Evolutionary conservation across 495 filamentous ascomycete genomes (phyloP).

Genomic region (Penicillium subrubescens): DNA sequence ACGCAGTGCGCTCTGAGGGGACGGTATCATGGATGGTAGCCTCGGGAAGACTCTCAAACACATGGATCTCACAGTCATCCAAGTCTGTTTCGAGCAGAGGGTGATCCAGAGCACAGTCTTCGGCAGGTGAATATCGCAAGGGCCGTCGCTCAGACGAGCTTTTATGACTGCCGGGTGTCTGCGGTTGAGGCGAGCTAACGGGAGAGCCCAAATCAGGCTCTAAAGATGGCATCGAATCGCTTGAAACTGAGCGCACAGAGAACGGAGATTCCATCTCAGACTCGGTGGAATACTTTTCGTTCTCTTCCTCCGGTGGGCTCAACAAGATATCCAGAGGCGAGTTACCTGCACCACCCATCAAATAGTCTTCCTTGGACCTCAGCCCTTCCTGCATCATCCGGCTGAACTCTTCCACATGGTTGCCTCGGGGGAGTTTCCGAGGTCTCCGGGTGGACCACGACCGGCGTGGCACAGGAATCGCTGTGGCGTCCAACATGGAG

Average conservation of each 20-base stretch:
- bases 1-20: conserved; percentile 25
- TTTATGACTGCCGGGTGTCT: conserved; percentile 40
- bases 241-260: conserved; percentile 57
- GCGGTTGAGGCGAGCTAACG: conserved; percentile 39
- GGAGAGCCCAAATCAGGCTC: conserved; percentile 56
- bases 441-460: conserved; percentile 34
- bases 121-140: conserved; percentile 46
- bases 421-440: conserved; percentile 42
- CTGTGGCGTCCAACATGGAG: conserved; percentile 48
- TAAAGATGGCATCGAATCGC: conserved; percentile 64
- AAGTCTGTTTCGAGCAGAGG: conserved; percentile 51
- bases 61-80: conserved; percentile 32
- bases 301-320: conserved; percentile 48
- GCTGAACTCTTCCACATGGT: conserved; percentile 50
- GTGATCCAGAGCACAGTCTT: conserved; percentile 59
- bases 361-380: conserved; percentile 34
- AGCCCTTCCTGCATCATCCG: conserved; percentile 45
- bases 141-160: conserved; percentile 43
- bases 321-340: conserved; percentile 47
- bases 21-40: conserved; percentile 20
- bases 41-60: conserved; percentile 24
- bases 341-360: conserved; percentile 34
- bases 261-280: conserved; percentile 39
- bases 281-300: conserved; percentile 42
- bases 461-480: conserved; percentile 45